phyloP scores from a whole-genome alignment of 768 basidiomycete genomes.

The Boletus tylopilopsis region DNA sequence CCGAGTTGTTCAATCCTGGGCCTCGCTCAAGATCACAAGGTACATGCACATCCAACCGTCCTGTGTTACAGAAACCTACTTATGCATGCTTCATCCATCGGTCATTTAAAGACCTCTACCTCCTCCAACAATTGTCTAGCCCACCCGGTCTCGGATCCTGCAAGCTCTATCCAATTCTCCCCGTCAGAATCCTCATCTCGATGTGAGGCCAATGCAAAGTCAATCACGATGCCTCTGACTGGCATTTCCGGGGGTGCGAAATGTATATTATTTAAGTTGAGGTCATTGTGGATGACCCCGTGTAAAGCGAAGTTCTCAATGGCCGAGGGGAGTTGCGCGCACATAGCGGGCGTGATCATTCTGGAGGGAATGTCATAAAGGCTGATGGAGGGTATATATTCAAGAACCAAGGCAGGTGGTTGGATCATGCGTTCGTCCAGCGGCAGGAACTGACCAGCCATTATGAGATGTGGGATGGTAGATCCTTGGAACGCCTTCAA shows the following conservation, averaged over 20 bases:
- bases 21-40: no score
- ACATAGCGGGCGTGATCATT: background rate
- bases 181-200: no score
- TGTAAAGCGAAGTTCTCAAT: background rate
- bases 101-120: no score
- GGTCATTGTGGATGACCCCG: slow-evolving; percentile 3
- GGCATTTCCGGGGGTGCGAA: background rate
- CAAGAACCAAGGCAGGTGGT: slow-evolving; percentile 1
- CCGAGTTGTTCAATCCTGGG: no score
- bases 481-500: slow-evolving; percentile 2
- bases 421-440: slow-evolving; percentile 2
- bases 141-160: no score
- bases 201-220: no score
- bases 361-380: background rate
- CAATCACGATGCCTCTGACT: no score
- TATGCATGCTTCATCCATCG: no score
- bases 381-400: slow-evolving; percentile 4
- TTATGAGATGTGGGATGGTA: background rate
- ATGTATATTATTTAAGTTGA: background rate
- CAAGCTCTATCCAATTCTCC: no score
- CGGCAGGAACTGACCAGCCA: background rate
- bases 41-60: no score
- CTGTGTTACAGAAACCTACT: no score
- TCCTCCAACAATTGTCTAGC: no score
- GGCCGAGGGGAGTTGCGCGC: background rate